A percentile compares a stretch with the other conserved stretches of the same genome.
These are phyloP conservation scores for Rutstroemia sp. DNA, from an alignment of 2,329 filamentous ascomycete genomes.

Conservation along the genomic window DNA sequence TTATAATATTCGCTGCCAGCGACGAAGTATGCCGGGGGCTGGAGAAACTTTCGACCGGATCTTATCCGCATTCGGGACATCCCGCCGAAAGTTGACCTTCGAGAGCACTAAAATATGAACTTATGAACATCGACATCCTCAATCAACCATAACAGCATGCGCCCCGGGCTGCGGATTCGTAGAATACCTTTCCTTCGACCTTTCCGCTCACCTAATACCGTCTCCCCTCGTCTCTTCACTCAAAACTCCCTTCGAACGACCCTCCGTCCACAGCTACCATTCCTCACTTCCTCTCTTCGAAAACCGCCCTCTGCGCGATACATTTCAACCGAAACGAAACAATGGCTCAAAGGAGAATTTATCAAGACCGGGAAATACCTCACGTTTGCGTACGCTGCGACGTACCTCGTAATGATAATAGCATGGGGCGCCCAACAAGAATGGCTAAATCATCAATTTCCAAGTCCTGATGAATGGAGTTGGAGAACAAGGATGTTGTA, in stretches of 20 bases:
- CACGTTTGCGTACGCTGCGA: slow-evolving; percentile 55
- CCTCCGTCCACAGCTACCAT: slow-evolving; percentile 55
- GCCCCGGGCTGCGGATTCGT: slow-evolving; percentile 29
- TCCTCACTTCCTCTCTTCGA: slow-evolving; percentile 42
- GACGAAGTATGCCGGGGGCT: no score
- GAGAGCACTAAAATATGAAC: no score
- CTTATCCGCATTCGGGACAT: no score
- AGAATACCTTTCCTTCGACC: slow-evolving; percentile 36
- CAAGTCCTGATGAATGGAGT: slow-evolving; percentile 77
- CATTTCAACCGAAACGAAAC: slow-evolving; percentile 70
- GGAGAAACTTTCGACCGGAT: no score
- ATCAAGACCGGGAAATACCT: slow-evolving; percentile 63
- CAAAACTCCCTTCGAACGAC: slow-evolving; percentile 33
- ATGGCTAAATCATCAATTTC: slow-evolving; percentile 64
- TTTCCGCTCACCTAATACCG: slow-evolving; percentile 29
- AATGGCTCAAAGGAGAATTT: slow-evolving; percentile 64
- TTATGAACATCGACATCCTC: neutral
- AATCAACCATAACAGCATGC: slow-evolving; percentile 16
- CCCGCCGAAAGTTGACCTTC: no score
- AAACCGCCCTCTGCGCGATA: slow-evolving; percentile 49
- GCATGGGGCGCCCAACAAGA: slow-evolving; percentile 66
- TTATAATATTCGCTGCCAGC: no score
- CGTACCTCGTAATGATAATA: slow-evolving; percentile 52
- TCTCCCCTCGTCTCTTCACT: slow-evolving; percentile 44
- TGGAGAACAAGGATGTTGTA: slow-evolving; percentile 62